These are phyloP conservation scores for Hordeum marinum DNA, from an alignment of 176 grass and related monocot species.

Conservation along the genomic window DNA sequence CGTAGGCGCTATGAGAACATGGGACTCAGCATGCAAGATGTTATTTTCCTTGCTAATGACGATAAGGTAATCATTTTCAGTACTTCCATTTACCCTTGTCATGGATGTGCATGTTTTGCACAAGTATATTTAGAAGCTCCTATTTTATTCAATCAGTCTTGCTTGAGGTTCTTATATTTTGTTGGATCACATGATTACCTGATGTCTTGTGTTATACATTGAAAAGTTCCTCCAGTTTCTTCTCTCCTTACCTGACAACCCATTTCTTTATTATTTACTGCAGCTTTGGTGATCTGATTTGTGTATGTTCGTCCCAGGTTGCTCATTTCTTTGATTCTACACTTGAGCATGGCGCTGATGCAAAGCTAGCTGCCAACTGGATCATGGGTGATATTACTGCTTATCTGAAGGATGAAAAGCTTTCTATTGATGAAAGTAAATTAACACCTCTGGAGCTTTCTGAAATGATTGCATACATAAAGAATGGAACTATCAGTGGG, in stretches of 20 bases:
- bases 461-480: conserved; percentile 78
- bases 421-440: conserved; percentile 73
- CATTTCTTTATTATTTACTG: conserved; percentile 2
- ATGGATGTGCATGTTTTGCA: background rate
- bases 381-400: conserved; percentile 96
- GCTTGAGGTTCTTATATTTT: conserved; percentile 5
- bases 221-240: background rate
- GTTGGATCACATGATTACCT: background rate
- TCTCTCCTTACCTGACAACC: background rate
- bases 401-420: conserved; percentile 84
- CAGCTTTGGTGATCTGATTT: conserved; percentile 6
- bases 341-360: conserved; percentile 72
- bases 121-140: background rate
- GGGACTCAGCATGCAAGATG: conserved; percentile 93
- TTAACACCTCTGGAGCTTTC: conserved; percentile 75
- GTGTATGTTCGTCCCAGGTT: conserved; percentile 54
- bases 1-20: conserved; percentile 85
- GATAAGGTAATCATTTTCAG: conserved; percentile 52
- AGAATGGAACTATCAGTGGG: conserved; percentile 85
- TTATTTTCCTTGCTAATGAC: conserved; percentile 95
- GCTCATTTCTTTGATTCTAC: conserved; percentile 81
- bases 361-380: conserved; percentile 90
- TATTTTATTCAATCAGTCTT: conserved; percentile 4
- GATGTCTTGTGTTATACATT: background rate
- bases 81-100: conserved; percentile 8